phyloP scores from a whole-genome alignment of 2,329 filamentous ascomycete genomes.

The Sordariomycetes sp. region DNA sequence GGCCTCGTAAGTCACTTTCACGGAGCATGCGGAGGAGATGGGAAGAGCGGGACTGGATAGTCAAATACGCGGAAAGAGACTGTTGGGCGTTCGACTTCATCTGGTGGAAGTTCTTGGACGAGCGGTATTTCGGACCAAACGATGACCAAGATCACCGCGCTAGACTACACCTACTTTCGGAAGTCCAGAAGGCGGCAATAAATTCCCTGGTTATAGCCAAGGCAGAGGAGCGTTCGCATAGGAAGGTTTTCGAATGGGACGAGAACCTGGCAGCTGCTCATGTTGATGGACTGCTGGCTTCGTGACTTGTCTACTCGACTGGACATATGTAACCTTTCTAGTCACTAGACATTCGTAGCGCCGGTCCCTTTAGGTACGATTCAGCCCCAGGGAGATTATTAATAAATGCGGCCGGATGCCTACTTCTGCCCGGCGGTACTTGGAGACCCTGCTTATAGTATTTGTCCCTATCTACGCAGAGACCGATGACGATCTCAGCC shows the following conservation, averaged over 20 bases:
- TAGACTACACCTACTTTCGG: constrained; percentile 12
- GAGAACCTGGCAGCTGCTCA: neutral
- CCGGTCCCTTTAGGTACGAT: too few relatives aligned
- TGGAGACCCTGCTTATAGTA: too few relatives aligned
- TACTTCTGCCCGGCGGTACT: too few relatives aligned
- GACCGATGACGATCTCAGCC: too few relatives aligned
- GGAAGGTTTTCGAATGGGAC: constrained; percentile 10
- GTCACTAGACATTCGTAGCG: too few relatives aligned
- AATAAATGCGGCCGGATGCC: too few relatives aligned
- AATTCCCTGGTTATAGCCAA: constrained; percentile 11
- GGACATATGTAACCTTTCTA: too few relatives aligned
- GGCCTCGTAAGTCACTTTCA: constrained; percentile 18
- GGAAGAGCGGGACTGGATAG: constrained; percentile 19
- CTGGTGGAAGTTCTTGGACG: constrained; percentile 24
- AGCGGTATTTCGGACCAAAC: constrained; percentile 19
- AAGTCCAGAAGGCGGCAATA: constrained; percentile 12
- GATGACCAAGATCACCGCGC: constrained; percentile 10
- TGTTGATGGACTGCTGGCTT: constrained; percentile 2
- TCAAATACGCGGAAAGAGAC: constrained; percentile 23
- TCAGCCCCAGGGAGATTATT: too few relatives aligned
- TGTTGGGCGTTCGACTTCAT: constrained; percentile 25
- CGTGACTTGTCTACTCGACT: neutral
- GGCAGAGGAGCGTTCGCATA: constrained; percentile 7
- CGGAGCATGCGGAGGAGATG: constrained; percentile 24
- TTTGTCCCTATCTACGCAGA: too few relatives aligned